Conservation (phyloP, 108 stramenopile genomes). For the Cyclotella kingstonii region DNA sequence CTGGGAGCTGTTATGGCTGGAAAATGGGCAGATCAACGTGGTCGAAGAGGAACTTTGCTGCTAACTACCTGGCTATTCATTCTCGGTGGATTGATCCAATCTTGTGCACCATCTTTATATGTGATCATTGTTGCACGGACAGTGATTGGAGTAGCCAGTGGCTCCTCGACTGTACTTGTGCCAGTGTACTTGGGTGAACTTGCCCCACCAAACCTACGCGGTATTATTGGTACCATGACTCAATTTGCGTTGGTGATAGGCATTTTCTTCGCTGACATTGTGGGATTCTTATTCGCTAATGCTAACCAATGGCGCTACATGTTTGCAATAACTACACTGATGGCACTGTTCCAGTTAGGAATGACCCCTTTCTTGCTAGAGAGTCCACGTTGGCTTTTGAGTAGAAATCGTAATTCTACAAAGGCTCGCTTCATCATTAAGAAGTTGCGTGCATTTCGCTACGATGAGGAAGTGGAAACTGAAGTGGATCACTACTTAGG, state of each 20-base stretch:
- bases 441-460: constrained; percentile 85
- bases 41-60: constrained; percentile 75
- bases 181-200: constrained; percentile 96
- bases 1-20: constrained; percentile 64
- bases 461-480: constrained; percentile 91
- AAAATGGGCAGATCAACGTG: constrained; percentile 68
- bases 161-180: constrained; percentile 86
- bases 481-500: constrained; percentile 87
- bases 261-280: constrained; percentile 80
- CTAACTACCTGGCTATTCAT: constrained; percentile 74
- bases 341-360: constrained; percentile 78
- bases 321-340: constrained; percentile 74
- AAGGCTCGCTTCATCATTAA: constrained; percentile 89
- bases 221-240: constrained; percentile 94
- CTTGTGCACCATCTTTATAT: constrained; percentile 70
- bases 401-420: constrained; percentile 69
- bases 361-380: constrained; percentile 85
- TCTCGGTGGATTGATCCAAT: constrained; percentile 71
- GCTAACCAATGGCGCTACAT: constrained; percentile 71
- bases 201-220: constrained; percentile 90
- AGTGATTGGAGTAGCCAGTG: constrained; percentile 91
- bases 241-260: constrained; percentile 95
- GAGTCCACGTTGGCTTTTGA: constrained; percentile 87
- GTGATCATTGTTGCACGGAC: constrained; percentile 80
- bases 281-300: constrained; percentile 84